phyloP scores from a whole-genome alignment of 2,329 filamentous ascomycete species.

The Phaeosphaeria sp. region DNA sequence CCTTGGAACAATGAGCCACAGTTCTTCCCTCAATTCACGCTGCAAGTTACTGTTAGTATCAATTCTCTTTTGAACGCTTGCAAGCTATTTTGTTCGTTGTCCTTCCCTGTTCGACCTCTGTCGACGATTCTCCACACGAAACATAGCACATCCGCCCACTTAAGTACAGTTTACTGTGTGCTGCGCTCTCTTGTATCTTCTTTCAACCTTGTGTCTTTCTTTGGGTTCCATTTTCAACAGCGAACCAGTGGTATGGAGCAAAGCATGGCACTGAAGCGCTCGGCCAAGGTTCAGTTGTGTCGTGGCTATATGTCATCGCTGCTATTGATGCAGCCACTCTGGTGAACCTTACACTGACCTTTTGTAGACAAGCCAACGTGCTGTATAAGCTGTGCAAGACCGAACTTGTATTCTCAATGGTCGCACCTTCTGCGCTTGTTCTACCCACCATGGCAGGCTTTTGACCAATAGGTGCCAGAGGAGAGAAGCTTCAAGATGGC shows the following conservation, averaged over 20 bases:
- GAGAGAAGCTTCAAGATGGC: background rate
- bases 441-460: background rate
- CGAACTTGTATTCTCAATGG: background rate
- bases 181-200: no score
- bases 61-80: background rate
- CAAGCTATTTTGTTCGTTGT: background rate
- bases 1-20: background rate
- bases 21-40: background rate
- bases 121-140: no score
- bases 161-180: no score
- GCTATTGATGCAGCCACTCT: background rate
- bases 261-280: background rate
- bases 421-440: slow-evolving; percentile 1
- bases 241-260: background rate
- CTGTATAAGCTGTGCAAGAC: background rate
- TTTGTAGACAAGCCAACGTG: background rate
- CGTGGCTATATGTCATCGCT: background rate
- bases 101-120: background rate
- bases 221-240: background rate
- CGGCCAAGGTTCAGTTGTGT: no score
- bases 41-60: background rate
- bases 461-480: background rate
- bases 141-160: no score
- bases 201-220: background rate
- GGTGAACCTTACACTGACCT: background rate